Evolutionary conservation across 2,329 filamentous ascomycete species (phyloP).

Genomic region (Xylaria digitata): DNA sequence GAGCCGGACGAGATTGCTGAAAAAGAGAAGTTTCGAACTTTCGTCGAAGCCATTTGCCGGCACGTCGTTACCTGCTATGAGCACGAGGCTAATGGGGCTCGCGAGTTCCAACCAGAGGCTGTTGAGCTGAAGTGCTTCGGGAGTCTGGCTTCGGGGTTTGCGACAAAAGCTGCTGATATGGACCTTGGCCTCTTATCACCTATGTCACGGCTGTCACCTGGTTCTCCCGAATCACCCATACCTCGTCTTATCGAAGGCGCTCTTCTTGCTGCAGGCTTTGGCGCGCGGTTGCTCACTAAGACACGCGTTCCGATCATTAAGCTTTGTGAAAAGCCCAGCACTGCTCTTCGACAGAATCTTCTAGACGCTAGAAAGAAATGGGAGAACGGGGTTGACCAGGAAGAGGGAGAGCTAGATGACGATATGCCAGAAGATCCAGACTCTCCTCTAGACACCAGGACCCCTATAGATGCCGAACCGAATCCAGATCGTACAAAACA

Average conservation of each 20-base stretch:
- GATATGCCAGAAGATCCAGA: constrained; percentile 47
- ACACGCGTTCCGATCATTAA: constrained; percentile 91
- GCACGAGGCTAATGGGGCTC: constrained; percentile 51
- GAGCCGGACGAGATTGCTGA: constrained; percentile 69
- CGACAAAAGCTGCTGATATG: constrained; percentile 89
- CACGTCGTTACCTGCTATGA: constrained; percentile 68
- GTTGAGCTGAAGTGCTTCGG: constrained; percentile 83
- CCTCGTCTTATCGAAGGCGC: constrained; percentile 81
- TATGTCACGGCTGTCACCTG: constrained; percentile 64
- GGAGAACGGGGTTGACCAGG: constrained; percentile 67
- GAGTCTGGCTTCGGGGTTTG: constrained; percentile 86
- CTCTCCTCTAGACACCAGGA: constrained; percentile 10
- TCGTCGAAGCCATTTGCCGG: constrained; percentile 73
- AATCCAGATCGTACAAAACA: constrained; percentile 15
- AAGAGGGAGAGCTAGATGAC: constrained; percentile 54
- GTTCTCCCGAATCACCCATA: constrained; percentile 69
- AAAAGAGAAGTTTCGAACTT: constrained; percentile 76
- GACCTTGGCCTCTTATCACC: constrained; percentile 82
- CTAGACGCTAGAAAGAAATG: constrained; percentile 75
- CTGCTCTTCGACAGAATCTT: constrained; percentile 70
- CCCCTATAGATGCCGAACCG: constrained; percentile 11
- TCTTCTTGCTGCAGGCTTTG: constrained; percentile 77
- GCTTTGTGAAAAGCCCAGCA: constrained; percentile 77
- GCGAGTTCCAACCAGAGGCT: constrained; percentile 63
- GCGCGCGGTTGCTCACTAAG: constrained; percentile 79